Evolutionary conservation across 179 eudicot genomes (phyloP).

Genomic region (Monotropa hypopitys): DNA sequence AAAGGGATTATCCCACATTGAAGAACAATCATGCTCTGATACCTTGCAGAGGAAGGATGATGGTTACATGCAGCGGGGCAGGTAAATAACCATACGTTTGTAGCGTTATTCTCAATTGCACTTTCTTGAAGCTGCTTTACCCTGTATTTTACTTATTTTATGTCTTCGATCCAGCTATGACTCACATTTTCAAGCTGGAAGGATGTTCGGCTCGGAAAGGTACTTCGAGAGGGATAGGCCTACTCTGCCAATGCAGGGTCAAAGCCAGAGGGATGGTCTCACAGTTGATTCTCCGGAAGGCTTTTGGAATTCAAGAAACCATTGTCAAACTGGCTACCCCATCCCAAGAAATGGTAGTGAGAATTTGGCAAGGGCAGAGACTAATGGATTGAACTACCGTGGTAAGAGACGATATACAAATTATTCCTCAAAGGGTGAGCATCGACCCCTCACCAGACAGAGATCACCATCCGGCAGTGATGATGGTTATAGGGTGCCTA

Average conservation of each 20-base stretch:
- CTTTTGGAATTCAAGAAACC: conserved; percentile 19
- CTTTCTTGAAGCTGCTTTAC: too few relatives aligned
- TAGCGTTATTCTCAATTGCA: not conserved
- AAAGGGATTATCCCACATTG: conserved; percentile 18
- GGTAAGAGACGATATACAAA: not conserved
- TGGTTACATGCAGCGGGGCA: conserved; percentile 20
- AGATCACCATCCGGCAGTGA: not conserved
- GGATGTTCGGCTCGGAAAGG: conserved; percentile 23
- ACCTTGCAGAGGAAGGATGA: conserved; percentile 12
- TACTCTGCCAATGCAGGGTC: conserved; percentile 10
- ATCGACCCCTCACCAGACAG: not conserved
- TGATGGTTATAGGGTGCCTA: not conserved
- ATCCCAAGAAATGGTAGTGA: conserved; percentile 23
- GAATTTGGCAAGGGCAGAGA: conserved; percentile 20
- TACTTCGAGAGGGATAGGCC: conserved; percentile 23
- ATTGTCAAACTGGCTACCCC: conserved; percentile 10
- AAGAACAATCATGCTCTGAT: conserved; percentile 23
- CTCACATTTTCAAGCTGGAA: conserved; percentile 22
- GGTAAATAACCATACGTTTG: conserved; percentile 18
- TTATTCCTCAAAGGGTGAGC: not conserved
- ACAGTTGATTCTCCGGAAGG: too few relatives aligned
- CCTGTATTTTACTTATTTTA: not conserved
- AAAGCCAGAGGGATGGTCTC: conserved; percentile 21
- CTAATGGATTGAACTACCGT: conserved; percentile 5
- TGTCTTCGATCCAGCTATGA: conserved; percentile 20